Conservation (phyloP, 192 early-diverging fungal genomes). For the Backusella psychrophila region DNA sequence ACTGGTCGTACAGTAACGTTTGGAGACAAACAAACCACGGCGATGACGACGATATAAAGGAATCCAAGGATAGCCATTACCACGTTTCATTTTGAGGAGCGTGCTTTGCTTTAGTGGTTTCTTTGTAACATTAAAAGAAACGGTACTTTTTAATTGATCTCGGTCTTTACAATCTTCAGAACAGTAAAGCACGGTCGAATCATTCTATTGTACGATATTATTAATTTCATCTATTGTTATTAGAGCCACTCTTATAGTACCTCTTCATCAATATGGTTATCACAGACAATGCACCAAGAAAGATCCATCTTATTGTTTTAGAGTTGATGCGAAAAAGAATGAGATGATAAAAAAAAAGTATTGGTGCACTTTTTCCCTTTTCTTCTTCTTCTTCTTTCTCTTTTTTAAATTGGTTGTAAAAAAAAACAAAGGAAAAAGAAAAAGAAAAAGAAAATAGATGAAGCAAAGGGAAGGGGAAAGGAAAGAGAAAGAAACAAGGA, state of each 20-base stretch:
- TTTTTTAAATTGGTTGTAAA: not conserved
- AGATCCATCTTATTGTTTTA: constrained; percentile 23
- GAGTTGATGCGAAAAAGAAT: not conserved
- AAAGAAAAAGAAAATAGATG: not conserved
- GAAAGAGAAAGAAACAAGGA: not conserved
- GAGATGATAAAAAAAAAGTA: not conserved
- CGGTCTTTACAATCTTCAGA: constrained; percentile 13
- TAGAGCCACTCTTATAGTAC: not conserved
- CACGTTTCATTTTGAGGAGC: not conserved
- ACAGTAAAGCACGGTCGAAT: constrained; percentile 17
- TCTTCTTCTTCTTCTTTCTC: not conserved
- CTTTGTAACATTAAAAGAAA: constrained; percentile 3
- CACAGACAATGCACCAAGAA: constrained; percentile 40
- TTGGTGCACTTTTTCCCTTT: not conserved
- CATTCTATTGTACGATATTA: constrained; percentile 6
- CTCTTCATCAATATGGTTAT: constrained; percentile 27
- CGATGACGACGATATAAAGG: constrained; percentile 21
- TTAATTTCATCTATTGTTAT: not conserved
- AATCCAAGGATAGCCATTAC: constrained; percentile 29
- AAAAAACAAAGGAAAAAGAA: not conserved
- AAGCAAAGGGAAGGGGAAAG: not conserved
- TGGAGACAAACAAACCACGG: constrained; percentile 7
- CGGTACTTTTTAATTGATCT: constrained; percentile 2
- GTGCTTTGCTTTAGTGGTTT: constrained; percentile 3
- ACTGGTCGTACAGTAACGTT: not conserved